phyloP scores from a whole-genome alignment of 495 filamentous ascomycete genomes.

The Neurospora sp. region DNA sequence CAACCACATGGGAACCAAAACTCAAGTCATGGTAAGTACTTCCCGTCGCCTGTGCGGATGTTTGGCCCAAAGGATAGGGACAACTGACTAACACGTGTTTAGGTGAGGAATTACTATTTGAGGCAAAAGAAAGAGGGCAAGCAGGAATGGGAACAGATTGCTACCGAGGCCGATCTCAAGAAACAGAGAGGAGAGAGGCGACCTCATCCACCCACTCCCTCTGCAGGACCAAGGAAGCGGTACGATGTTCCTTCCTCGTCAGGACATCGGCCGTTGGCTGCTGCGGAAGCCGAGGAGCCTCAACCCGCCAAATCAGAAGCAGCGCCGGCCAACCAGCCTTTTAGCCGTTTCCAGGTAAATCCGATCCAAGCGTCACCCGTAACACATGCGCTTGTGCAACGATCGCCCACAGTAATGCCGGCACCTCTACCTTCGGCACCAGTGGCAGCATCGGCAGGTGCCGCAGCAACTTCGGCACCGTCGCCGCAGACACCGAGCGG shows the following conservation, averaged over 20 bases:
- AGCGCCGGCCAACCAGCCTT: constrained; percentile 18
- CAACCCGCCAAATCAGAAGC: constrained; percentile 37
- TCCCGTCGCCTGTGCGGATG: background rate
- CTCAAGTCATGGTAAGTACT: constrained; percentile 73
- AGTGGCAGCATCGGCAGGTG: background rate
- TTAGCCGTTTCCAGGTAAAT: constrained; percentile 33
- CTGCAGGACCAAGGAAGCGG: constrained; percentile 34
- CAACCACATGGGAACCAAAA: constrained; percentile 80
- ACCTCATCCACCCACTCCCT: constrained; percentile 55
- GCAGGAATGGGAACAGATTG: constrained; percentile 57
- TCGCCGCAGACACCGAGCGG: constrained; percentile 1
- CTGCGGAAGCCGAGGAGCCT: constrained; percentile 45
- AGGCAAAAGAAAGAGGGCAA: constrained; percentile 58
- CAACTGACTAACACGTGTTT: constrained; percentile 15
- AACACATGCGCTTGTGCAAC: constrained; percentile 15
- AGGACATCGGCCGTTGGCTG: constrained; percentile 44
- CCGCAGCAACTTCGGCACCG: constrained; percentile 3
- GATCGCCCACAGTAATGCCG: constrained; percentile 5
- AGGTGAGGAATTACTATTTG: constrained; percentile 91
- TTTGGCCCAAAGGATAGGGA: background rate
- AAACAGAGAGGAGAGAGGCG: constrained; percentile 60
- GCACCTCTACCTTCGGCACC: constrained; percentile 8
- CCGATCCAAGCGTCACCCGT: constrained; percentile 25
- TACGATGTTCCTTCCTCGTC: constrained; percentile 45
- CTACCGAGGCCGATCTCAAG: constrained; percentile 60